Evolutionary conservation across 164 flowering plant species (phyloP).

Genomic region (Vitis riparia): DNA sequence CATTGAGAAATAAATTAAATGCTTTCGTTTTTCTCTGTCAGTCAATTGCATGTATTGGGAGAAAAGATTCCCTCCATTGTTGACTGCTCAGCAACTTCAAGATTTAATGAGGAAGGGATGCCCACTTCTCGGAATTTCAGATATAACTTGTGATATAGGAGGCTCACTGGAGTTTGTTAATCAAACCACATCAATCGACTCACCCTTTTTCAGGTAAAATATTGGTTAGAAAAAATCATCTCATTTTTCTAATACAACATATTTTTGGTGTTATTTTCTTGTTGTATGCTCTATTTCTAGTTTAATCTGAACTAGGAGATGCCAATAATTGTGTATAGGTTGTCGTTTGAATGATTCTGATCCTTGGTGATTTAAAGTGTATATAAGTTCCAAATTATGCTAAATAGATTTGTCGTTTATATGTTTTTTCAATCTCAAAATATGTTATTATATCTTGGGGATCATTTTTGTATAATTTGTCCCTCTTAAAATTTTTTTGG

Average conservation of each 20-base stretch:
- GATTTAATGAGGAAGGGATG: constrained; percentile 59
- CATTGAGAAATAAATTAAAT: neutral
- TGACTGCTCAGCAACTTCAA: constrained; percentile 73
- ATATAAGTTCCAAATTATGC: no score
- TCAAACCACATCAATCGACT: constrained; percentile 78
- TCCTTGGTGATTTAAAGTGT: no score
- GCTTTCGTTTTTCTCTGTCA: constrained; percentile 27
- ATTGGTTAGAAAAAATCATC: neutral
- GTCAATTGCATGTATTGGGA: constrained; percentile 99
- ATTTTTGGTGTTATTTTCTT: neutral
- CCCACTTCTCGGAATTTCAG: constrained; percentile 84
- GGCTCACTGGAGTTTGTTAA: constrained; percentile 96
- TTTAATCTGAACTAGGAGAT: neutral
- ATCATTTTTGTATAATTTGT: no score
- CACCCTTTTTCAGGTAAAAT: constrained; percentile 86
- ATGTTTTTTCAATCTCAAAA: no score
- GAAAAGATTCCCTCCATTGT: constrained; percentile 81
- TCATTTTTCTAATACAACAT: neutral
- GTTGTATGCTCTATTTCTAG: neutral
- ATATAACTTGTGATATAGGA: constrained; percentile 93
- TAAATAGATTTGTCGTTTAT: no score
- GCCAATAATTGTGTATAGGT: no score
- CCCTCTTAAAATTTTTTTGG: neutral
- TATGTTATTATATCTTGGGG: no score
- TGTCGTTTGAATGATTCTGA: neutral